phyloP scores from a whole-genome alignment of 169 alveolate genomes.

The Plasmodium chabaudi region DNA sequence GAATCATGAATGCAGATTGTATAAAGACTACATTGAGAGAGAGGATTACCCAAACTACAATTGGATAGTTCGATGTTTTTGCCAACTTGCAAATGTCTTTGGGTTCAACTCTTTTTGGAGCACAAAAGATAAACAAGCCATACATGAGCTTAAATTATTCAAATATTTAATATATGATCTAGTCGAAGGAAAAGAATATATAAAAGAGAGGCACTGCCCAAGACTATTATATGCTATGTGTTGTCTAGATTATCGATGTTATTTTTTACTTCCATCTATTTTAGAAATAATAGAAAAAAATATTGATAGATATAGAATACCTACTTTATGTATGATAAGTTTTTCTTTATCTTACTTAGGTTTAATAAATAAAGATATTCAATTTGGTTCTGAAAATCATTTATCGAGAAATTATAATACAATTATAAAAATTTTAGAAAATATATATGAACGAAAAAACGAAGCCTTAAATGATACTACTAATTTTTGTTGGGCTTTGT shows the following conservation, averaged over 20 bases:
- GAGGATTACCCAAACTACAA: constrained; percentile 88
- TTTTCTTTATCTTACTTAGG: constrained; percentile 82
- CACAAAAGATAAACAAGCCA: constrained; percentile 83
- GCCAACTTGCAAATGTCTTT: constrained; percentile 89
- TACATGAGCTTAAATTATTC: constrained; percentile 84
- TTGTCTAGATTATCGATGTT: constrained; percentile 88
- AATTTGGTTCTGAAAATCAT: constrained; percentile 44
- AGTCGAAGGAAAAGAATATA: constrained; percentile 79
- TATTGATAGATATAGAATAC: constrained; percentile 77
- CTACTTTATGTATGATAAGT: constrained; percentile 83
- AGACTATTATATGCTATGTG: constrained; percentile 87
- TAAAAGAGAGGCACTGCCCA: constrained; percentile 87
- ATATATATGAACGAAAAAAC: constrained; percentile 17
- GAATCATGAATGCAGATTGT: constrained; percentile 75
- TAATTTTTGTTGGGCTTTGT: constrained; percentile 84
- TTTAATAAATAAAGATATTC: constrained; percentile 80
- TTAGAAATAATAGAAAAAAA: constrained; percentile 80
- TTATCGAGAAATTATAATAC: constrained; percentile 55
- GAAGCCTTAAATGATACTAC: constrained; percentile 80
- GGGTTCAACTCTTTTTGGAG: constrained; percentile 91
- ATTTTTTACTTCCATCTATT: constrained; percentile 85
- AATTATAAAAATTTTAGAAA: constrained; percentile 38
- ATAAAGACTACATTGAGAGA: constrained; percentile 84
- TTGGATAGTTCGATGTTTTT: constrained; percentile 90
- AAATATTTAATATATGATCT: constrained; percentile 87